phyloP scores from a whole-genome alignment of 2,329 filamentous ascomycete genomes.

The Beauveria medogensis region DNA sequence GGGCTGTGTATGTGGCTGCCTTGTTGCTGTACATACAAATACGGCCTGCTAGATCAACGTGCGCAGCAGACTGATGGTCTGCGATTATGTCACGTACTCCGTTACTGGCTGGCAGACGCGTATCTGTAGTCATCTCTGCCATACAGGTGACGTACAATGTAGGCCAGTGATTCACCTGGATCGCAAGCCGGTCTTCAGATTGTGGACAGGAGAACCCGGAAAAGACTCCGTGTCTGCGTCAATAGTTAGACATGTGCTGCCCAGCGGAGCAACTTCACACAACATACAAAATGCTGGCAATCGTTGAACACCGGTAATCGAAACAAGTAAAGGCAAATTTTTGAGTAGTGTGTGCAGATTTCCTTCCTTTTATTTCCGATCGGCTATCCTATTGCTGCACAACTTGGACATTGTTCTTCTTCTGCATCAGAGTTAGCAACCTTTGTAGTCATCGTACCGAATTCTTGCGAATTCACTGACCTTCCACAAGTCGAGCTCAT shows the following conservation, averaged over 20 bases:
- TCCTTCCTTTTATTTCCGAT: conserved; percentile 19
- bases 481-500: conserved; percentile 98
- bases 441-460: background rate
- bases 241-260: background rate
- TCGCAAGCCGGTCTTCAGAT: too few species aligned
- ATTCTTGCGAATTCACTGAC: conserved; percentile 34
- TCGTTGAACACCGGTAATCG: too few species aligned
- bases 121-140: background rate
- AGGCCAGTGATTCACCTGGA: background rate
- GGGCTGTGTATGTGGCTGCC: background rate
- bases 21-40: background rate
- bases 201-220: too few species aligned
- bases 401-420: conserved; percentile 84
- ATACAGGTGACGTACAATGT: background rate
- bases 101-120: background rate
- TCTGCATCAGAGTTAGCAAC: conserved; percentile 41
- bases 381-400: conserved; percentile 56
- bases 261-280: background rate
- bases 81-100: background rate
- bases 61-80: too few species aligned
- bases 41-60: background rate
- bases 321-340: background rate
- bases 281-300: too few species aligned
- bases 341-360: background rate
- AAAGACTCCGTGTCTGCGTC: background rate